Conservation (phyloP, 2,329 filamentous ascomycete genomes). For the Diaporthe destruens region DNA sequence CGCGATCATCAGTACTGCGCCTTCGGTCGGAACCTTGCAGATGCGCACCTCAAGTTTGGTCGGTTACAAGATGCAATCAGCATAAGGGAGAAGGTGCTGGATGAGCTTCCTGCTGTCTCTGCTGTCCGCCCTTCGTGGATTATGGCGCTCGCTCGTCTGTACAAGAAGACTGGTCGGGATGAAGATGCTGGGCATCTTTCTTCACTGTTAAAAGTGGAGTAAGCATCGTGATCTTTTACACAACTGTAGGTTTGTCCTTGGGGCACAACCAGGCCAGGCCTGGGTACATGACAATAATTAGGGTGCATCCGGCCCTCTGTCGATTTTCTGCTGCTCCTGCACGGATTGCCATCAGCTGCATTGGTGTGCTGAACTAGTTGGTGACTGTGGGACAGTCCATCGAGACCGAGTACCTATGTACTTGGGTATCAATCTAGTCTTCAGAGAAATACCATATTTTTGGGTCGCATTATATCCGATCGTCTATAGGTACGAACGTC, state of each 20-base stretch:
- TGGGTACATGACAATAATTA: neutral
- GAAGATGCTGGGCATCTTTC: constrained; percentile 2
- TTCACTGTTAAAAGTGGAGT: neutral
- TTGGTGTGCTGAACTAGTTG: too few species aligned
- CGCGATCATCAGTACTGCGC: constrained; percentile 13
- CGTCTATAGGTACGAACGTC: too few species aligned
- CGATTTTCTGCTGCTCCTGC: neutral
- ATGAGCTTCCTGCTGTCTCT: neutral
- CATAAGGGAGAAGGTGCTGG: constrained; percentile 17
- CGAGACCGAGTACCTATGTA: too few species aligned
- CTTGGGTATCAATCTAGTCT: too few species aligned
- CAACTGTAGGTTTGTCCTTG: neutral
- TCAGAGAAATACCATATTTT: too few species aligned
- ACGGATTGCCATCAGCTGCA: too few species aligned
- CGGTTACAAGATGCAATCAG: neutral
- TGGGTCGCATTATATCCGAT: too few species aligned
- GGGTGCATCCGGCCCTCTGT: neutral
- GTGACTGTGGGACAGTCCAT: too few species aligned
- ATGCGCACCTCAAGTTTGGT: constrained; percentile 1
- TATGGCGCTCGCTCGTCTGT: neutral
- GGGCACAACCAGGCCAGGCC: too few species aligned
- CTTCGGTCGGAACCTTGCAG: constrained; percentile 12
- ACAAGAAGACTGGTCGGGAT: neutral
- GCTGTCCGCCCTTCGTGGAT: constrained; percentile 9
- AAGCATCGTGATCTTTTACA: neutral